Evolutionary conservation across 1,284 basidiomycete species (phyloP), one percentile per base, ranked within the genome.

Genomic region (Puccinia hordei): DNA sequence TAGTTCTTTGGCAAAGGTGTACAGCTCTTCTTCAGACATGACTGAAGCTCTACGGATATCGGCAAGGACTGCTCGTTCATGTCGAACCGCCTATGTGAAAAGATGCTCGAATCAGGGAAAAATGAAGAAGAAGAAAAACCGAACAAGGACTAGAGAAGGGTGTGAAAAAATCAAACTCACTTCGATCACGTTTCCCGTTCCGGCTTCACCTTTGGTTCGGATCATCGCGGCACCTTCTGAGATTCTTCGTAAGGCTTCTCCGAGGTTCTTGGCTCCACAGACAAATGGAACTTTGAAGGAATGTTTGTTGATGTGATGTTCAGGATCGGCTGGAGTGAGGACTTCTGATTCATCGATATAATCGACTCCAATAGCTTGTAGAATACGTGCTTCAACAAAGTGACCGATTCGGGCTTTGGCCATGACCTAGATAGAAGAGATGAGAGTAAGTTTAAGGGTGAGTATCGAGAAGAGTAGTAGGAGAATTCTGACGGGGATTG

Each of bases 111-210:
- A 51, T 35, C 12, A 59, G 38, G 19, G 24, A 74, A 41, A 61
- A 61, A 61, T n/a, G n/a, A n/a, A n/a, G n/a, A n/a, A n/a, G n/a
- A n/a, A n/a, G n/a, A n/a, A n/a, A n/a, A n/a, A n/a, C n/a, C n/a
- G n/a, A n/a, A n/a, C n/a, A n/a, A n/a, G n/a, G n/a, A n/a, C n/a
- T n/a, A n/a, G n/a, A n/a, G n/a, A n/a, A n/a, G n/a, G n/a, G n/a
- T n/a, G n/a, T n/a, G n/a, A n/a, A n/a, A n/a, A n/a, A n/a, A n/a
- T n/a, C n/a, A 41, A 41, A 66, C 35, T 41, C 41, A 66, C 85
- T 87, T 98, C 96, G 82, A 98, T 94, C 73, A 98, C 93, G 86
- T 99, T 98, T 57, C 97, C 96, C 0, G 96, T 99, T 55, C 96
- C 96, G 33, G 96, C 96, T 87, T 95, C 93, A 82, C 97, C 95